Percentiles rank a stretch among this genome's conserved stretches.
These are phyloP conservation scores for Heimioporus retisporus DNA, from an alignment of 1,284 basidiomycete species.

Conservation along the genomic window DNA sequence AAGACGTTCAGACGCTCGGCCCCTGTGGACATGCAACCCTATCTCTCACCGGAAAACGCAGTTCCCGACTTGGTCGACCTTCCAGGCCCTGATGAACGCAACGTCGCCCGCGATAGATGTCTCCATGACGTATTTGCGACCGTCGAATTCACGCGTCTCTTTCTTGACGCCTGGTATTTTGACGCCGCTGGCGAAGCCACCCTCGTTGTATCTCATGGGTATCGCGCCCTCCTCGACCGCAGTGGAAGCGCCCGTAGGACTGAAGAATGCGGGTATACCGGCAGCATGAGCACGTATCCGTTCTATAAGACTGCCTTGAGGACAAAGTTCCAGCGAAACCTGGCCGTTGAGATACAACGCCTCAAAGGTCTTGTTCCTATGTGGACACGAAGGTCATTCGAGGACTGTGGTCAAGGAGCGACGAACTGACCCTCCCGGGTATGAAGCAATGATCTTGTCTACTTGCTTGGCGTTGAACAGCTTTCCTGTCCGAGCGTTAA, in stretches of 20 bases:
- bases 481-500: slow-evolving; percentile 62
- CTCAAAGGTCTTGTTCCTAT: slow-evolving; percentile 84
- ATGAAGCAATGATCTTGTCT: slow-evolving; percentile 88
- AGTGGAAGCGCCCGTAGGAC: slow-evolving; percentile 94
- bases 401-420: neutral
- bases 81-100: slow-evolving; percentile 95
- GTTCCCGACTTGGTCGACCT: slow-evolving; percentile 93
- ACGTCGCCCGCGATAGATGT: slow-evolving; percentile 89
- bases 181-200: slow-evolving; percentile 73
- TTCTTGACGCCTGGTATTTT: slow-evolving; percentile 81
- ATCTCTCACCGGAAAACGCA: slow-evolving; percentile 78
- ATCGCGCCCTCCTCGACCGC: slow-evolving; percentile 85
- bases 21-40: neutral
- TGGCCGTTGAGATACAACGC: slow-evolving; percentile 83
- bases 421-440: slow-evolving; percentile 80
- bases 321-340: slow-evolving; percentile 89
- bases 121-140: slow-evolving; percentile 90
- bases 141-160: slow-evolving; percentile 85
- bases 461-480: slow-evolving; percentile 84
- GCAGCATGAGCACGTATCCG: slow-evolving; percentile 93
- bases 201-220: slow-evolving; percentile 79
- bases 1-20: slow-evolving; percentile 4
- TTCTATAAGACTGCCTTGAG: slow-evolving; percentile 94
- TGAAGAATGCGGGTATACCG: slow-evolving; percentile 97
- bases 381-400: slow-evolving; percentile 11